phyloP scores from a whole-genome alignment of 257 asterid genomes.

The Solanum pimpinellifolium region DNA sequence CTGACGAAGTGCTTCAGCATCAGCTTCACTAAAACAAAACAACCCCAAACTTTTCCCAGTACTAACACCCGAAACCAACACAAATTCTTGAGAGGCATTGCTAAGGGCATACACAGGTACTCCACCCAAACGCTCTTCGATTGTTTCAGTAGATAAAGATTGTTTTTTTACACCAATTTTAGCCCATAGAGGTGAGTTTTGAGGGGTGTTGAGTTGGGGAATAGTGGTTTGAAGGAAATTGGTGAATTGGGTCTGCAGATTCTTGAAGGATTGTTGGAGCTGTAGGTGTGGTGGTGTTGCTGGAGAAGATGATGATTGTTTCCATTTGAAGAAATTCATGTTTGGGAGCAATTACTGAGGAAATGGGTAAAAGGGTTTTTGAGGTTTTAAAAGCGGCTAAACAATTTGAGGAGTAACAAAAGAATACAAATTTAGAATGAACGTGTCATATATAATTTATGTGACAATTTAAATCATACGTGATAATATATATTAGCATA shows the following conservation, averaged over 20 bases:
- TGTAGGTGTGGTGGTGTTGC: conserved; percentile 26
- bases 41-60: conserved; percentile 56
- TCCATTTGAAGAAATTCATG: conserved; percentile 50
- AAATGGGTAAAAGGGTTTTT: neutral
- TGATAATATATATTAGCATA: too few relatives aligned
- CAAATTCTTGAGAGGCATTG: conserved; percentile 61
- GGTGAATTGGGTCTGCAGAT: conserved; percentile 54
- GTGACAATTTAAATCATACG: too few relatives aligned
- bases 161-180: conserved; percentile 1
- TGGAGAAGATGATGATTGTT: conserved; percentile 13
- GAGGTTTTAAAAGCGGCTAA: neutral
- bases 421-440: neutral
- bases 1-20: conserved; percentile 54
- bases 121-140: conserved; percentile 80
- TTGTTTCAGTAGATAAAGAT: conserved; percentile 34
- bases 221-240: conserved; percentile 31
- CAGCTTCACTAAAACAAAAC: conserved; percentile 71
- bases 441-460: neutral
- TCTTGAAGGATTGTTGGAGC: conserved; percentile 45
- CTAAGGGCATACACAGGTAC: conserved; percentile 81
- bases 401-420: neutral
- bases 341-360: neutral
- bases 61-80: conserved; percentile 52
- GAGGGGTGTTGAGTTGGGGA: conserved; percentile 2
- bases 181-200: conserved; percentile 21